Conservation (phyloP, 2,329 filamentous ascomycete species). For the Coccinonectria pachysandricola region DNA sequence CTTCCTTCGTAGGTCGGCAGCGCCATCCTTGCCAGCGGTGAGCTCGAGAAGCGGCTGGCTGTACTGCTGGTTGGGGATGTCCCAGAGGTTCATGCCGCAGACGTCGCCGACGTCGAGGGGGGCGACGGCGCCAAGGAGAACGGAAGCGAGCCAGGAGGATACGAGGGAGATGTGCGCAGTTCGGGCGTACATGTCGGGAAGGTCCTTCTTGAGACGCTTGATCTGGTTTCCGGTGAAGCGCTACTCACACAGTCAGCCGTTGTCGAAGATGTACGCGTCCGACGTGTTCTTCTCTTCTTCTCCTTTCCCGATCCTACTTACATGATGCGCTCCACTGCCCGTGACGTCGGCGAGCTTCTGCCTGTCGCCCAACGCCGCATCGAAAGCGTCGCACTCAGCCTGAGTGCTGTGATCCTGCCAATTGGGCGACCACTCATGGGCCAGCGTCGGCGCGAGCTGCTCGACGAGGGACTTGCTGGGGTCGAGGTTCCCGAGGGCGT, state of each 20-base stretch:
- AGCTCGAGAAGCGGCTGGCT: constrained; percentile 65
- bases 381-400: constrained; percentile 81
- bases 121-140: constrained; percentile 77
- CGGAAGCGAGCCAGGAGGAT: constrained; percentile 86
- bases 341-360: constrained; percentile 67
- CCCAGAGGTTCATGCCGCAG: constrained; percentile 95
- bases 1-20: constrained; percentile 58
- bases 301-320: too few relatives aligned
- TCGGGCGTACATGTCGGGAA: constrained; percentile 69
- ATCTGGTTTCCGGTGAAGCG: constrained; percentile 98
- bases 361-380: constrained; percentile 55
- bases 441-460: constrained; percentile 64
- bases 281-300: too few relatives aligned
- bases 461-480: constrained; percentile 52
- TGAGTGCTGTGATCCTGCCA: constrained; percentile 98
- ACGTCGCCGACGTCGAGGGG: constrained; percentile 91
- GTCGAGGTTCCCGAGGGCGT: constrained; percentile 51
- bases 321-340: constrained; percentile 90
- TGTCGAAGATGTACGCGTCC: too few relatives aligned
- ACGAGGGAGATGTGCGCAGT: constrained; percentile 86
- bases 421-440: constrained; percentile 82
- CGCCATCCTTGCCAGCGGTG: constrained; percentile 55
- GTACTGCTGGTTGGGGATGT: constrained; percentile 66
- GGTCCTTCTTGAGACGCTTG: constrained; percentile 69
- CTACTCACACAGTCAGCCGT: too few relatives aligned